Conservation (phyloP, 176 grass and related monocot species). For the Tillandsia fasciculata region DNA sequence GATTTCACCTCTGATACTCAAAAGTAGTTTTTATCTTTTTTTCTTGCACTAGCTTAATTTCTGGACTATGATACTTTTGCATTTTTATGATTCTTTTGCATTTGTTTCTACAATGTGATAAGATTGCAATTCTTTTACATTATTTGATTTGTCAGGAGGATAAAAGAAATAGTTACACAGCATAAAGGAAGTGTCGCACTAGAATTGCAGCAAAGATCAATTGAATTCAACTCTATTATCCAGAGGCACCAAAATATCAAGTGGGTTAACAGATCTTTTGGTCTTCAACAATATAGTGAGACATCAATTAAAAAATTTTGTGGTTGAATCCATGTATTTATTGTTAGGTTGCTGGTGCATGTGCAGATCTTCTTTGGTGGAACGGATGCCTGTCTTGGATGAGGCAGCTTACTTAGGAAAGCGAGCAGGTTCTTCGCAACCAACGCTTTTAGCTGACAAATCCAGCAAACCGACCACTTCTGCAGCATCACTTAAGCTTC, state of each 20-base stretch:
- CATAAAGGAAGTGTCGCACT: constrained; percentile 85
- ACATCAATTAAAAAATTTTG: constrained; percentile 11
- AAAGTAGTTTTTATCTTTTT: too few species aligned
- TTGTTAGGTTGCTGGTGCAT: constrained; percentile 21
- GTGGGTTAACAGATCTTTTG: constrained; percentile 37
- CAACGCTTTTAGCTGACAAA: constrained; percentile 42
- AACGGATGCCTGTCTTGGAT: constrained; percentile 96
- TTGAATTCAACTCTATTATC: constrained; percentile 96
- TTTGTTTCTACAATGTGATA: neutral
- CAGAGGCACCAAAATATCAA: constrained; percentile 85
- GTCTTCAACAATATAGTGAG: neutral
- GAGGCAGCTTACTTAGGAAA: constrained; percentile 66
- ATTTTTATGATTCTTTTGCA: neutral
- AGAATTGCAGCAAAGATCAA: constrained; percentile 96
- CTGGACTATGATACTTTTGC: neutral
- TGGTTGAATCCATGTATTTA: constrained; percentile 10
- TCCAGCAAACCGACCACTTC: constrained; percentile 25
- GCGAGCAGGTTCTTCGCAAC: constrained; percentile 53
- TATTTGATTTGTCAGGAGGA: constrained; percentile 50
- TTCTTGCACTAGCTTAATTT: neutral
- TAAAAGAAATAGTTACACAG: constrained; percentile 66
- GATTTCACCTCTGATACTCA: too few species aligned
- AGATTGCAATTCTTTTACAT: neutral
- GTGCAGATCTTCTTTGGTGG: constrained; percentile 87
- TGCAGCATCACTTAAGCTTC: constrained; percentile 56